phyloP scores from a whole-genome alignment of 768 basidiomycete genomes.

The Jaapia argillacea region DNA sequence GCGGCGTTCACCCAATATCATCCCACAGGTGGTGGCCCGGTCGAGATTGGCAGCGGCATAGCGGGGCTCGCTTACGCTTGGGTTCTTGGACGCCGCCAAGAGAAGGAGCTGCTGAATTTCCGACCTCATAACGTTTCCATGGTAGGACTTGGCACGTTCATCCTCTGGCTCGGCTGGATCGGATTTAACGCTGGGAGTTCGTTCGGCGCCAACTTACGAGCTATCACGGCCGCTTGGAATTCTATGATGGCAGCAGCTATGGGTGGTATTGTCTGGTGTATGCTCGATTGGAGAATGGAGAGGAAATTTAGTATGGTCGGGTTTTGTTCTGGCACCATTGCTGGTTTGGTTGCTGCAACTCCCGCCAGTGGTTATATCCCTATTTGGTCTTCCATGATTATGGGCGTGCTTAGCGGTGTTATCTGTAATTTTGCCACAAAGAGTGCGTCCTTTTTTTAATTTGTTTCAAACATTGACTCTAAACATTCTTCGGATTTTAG shows the following conservation, averaged over 20 bases:
- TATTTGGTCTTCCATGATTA: conserved; percentile 66
- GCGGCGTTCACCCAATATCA: conserved; percentile 6
- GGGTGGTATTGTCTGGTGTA: conserved; percentile 76
- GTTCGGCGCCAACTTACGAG: conserved; percentile 81
- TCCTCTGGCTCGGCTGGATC: conserved; percentile 83
- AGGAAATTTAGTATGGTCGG: conserved; percentile 85
- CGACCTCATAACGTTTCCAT: conserved; percentile 82
- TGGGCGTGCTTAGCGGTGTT: conserved; percentile 64
- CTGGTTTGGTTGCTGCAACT: conserved; percentile 82
- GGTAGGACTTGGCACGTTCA: conserved; percentile 74
- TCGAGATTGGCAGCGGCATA: conserved; percentile 81
- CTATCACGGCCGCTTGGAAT: conserved; percentile 80
- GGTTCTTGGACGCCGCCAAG: conserved; percentile 75
- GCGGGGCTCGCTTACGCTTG: conserved; percentile 80
- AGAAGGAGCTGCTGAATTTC: conserved; percentile 66
- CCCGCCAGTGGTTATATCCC: conserved; percentile 79
- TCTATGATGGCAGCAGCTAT: conserved; percentile 80
- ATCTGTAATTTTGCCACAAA: conserved; percentile 82
- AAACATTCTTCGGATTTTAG: conserved; percentile 23
- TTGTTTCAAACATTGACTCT: conserved; percentile 6
- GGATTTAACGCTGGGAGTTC: conserved; percentile 92
- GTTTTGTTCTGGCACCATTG: conserved; percentile 86
- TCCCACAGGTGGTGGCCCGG: conserved; percentile 76
- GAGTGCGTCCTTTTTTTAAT: conserved; percentile 28
- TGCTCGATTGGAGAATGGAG: conserved; percentile 71